Evolutionary conservation across 768 basidiomycete genomes (phyloP).

Genomic region (Sporobolomyces pararoseus): DNA sequence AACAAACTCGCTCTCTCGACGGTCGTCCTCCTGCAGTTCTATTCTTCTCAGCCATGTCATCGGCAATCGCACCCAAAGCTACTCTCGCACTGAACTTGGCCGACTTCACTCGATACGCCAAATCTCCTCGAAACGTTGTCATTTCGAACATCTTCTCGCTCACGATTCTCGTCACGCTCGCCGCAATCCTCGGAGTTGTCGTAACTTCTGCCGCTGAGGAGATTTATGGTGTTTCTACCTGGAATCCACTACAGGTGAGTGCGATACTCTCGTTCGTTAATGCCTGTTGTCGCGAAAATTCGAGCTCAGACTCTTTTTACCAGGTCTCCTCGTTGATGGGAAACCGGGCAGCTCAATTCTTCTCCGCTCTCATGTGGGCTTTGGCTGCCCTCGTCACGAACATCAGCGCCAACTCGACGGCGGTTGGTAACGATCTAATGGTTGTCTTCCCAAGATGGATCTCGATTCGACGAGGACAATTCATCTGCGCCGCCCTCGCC

Average conservation of each 20-base stretch:
- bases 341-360: constrained; percentile 45
- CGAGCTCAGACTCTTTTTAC: not conserved
- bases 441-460: constrained; percentile 45
- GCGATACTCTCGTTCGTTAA: not conserved
- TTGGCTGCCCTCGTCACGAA: constrained; percentile 30
- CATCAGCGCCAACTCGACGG: constrained; percentile 39
- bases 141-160: constrained; percentile 45
- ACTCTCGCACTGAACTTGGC: constrained; percentile 35
- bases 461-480: constrained; percentile 43
- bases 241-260: constrained; percentile 26
- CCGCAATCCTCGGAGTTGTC: constrained; percentile 37
- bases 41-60: constrained; percentile 38
- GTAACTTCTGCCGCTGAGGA: constrained; percentile 35
- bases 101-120: constrained; percentile 43
- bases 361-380: constrained; percentile 28
- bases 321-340: constrained; percentile 39
- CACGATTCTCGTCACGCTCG: constrained; percentile 30
- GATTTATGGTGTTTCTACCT: constrained; percentile 38
- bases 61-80: constrained; percentile 34
- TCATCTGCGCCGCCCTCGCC: constrained; percentile 16
- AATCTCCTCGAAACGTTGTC: constrained; percentile 32
- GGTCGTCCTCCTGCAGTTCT: constrained; percentile 20
- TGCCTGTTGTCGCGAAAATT: not conserved
- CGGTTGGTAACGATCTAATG: constrained; percentile 37
- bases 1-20: constrained; percentile 16